phyloP scores from a whole-genome alignment of 164 flowering plant species.

The Houttuynia cordata region DNA sequence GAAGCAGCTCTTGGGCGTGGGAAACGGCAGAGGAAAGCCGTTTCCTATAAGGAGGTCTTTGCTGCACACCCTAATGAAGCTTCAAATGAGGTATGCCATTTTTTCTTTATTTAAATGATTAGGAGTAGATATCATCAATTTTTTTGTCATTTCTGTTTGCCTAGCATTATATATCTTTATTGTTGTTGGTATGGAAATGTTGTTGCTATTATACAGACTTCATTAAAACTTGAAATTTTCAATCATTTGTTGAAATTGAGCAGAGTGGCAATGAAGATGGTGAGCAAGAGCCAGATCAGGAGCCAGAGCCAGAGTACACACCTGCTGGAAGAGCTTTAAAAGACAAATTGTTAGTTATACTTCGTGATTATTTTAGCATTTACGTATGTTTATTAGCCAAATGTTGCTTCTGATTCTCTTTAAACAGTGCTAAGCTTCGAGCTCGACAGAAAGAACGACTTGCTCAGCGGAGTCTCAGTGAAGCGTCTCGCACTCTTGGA shows the following conservation, averaged over 20 bases:
- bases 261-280: constrained; percentile 82
- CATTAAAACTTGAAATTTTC: neutral
- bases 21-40: constrained; percentile 86
- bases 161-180: neutral
- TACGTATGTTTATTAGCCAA: neutral
- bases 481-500: constrained; percentile 21
- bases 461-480: constrained; percentile 37
- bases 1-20: constrained; percentile 99
- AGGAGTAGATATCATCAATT: neutral
- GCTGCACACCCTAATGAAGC: constrained; percentile 54
- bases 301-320: constrained; percentile 70
- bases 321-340: constrained; percentile 88
- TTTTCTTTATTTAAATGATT: neutral
- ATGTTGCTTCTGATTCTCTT: constrained; percentile 1
- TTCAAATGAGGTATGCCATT: constrained; percentile 50
- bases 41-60: constrained; percentile 87
- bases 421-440: constrained; percentile 67
- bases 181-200: neutral
- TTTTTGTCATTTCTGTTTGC: neutral
- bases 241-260: constrained; percentile 10
- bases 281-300: constrained; percentile 29
- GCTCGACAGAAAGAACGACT: constrained; percentile 83
- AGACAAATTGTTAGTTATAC: constrained; percentile 62
- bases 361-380: neutral
- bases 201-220: neutral